Percentiles rank a stretch among this genome's conserved stretches.
These are phyloP conservation scores for Schrenkiella parvula DNA, from an alignment of 345 rosid genomes.

Conservation along the genomic window DNA sequence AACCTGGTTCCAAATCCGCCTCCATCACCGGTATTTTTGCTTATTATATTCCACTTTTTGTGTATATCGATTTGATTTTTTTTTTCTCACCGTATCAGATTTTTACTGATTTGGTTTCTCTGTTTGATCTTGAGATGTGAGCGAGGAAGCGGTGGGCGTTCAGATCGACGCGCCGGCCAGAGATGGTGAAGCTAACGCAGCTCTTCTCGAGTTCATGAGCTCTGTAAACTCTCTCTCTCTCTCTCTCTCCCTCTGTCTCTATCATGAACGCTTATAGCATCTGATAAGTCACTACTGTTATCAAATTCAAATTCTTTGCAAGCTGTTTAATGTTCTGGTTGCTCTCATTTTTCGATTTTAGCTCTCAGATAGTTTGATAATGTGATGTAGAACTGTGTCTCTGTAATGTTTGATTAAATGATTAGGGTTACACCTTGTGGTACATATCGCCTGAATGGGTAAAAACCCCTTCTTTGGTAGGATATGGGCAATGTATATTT, in stretches of 20 bases:
- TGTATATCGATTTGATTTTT: background rate
- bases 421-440: background rate
- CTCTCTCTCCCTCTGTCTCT: background rate
- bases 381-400: background rate
- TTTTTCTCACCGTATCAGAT: background rate
- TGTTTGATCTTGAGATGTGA: conserved; percentile 46
- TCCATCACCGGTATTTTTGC: conserved; percentile 63
- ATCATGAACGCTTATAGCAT: background rate
- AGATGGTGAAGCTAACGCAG: conserved; percentile 92
- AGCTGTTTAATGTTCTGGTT: background rate
- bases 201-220: conserved; percentile 82
- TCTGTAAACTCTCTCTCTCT: conserved; percentile 43
- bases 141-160: conserved; percentile 78
- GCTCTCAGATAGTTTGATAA: conserved; percentile 2
- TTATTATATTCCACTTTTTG: background rate
- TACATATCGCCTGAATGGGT: background rate
- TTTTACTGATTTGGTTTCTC: background rate
- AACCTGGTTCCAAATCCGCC: conserved; percentile 88
- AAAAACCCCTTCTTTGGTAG: background rate
- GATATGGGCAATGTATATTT: background rate
- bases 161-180: conserved; percentile 93
- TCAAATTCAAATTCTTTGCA: background rate
- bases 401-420: background rate
- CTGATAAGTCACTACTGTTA: background rate
- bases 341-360: background rate